Evolutionary conservation across 169 alveolate genomes (phyloP).

Genomic region (Plasmodium relictum): DNA sequence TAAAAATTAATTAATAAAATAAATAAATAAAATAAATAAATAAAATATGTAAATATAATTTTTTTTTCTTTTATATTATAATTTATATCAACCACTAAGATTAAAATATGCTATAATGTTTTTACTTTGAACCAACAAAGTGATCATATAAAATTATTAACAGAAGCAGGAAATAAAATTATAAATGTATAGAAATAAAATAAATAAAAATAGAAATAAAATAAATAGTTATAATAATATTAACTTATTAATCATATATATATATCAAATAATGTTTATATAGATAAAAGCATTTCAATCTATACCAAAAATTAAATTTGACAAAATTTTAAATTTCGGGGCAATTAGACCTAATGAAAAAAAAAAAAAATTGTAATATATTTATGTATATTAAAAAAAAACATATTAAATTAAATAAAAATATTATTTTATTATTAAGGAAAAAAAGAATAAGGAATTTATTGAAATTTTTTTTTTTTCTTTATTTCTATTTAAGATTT

Average conservation of each 20-base stretch:
- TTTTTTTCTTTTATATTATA: slow-evolving; percentile 9
- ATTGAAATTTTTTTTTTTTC: not conserved
- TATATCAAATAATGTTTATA: not conserved
- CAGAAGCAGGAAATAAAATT: slow-evolving; percentile 62
- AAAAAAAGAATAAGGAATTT: no score
- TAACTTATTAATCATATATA: not conserved
- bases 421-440: not conserved
- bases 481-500: slow-evolving; percentile 12
- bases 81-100: slow-evolving; percentile 15
- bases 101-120: slow-evolving; percentile 51
- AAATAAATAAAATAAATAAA: not conserved
- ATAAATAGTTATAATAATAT: not conserved
- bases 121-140: slow-evolving; percentile 36
- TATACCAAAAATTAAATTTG: slow-evolving; percentile 37
- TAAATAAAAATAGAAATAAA: not conserved
- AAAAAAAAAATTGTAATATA: slow-evolving; percentile 50
- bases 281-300: slow-evolving; percentile 59
- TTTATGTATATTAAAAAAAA: slow-evolving; percentile 8
- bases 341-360: slow-evolving; percentile 59
- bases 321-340: slow-evolving; percentile 49
- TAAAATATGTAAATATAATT: slow-evolving; percentile 2
- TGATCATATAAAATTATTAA: slow-evolving; percentile 49
- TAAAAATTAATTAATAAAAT: not conserved
- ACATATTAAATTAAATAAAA: not conserved
- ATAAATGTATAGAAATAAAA: slow-evolving; percentile 29